Evolutionary conservation across 2,329 filamentous ascomycete species (phyloP), one percentile per base, ranked within the genome.

Genomic region (Colletotrichum sp.): DNA sequence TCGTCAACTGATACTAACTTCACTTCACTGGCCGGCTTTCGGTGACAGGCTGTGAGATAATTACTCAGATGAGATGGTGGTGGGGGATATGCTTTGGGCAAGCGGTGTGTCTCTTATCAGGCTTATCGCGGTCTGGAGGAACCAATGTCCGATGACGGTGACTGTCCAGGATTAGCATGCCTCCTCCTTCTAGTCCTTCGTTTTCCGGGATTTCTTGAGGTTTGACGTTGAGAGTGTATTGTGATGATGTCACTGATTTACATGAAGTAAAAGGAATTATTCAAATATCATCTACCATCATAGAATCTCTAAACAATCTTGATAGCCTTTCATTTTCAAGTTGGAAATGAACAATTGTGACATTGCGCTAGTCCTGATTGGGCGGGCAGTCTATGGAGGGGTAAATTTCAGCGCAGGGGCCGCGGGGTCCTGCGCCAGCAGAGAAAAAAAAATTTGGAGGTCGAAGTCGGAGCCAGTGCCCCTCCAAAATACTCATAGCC

Each of bases 401-500:
- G 74, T 76, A 74, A 69, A 16, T 39, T 39, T 18, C 59, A 26
- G 74, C 65, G 65, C 74, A 74, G 24, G 74, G 70, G 71, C 74
- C 74, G 74, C 74, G 64, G 74, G 74, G 74, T 76, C 65, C 57
- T 73, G 57, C 60, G 28, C 64, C 64, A 76, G 28, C 44, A 36
- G 68, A 39, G 34, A 57, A 73, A 76, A 75, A 62, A 76, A 75
- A 76, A 76, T 60, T 76, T 73, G 59, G 74, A 74, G 60, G 74
- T 74, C 74, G 64, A 76, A 69, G 71, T 74, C 74, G 71, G 74
- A 76, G 74, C 39, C 24, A 32, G 44, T 73, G 70, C 71, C 74
- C 71, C 74, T 76, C 74, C 74, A 76, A 69, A 74, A 52, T 71
- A 69, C 71, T 69, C 59, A 55, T 59, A 69, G 65, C 39, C 55